Evolutionary conservation across 2,329 filamentous ascomycete genomes (phyloP), one percentile per base, ranked within the genome.

Genomic region (Monosporascus sp.): DNA sequence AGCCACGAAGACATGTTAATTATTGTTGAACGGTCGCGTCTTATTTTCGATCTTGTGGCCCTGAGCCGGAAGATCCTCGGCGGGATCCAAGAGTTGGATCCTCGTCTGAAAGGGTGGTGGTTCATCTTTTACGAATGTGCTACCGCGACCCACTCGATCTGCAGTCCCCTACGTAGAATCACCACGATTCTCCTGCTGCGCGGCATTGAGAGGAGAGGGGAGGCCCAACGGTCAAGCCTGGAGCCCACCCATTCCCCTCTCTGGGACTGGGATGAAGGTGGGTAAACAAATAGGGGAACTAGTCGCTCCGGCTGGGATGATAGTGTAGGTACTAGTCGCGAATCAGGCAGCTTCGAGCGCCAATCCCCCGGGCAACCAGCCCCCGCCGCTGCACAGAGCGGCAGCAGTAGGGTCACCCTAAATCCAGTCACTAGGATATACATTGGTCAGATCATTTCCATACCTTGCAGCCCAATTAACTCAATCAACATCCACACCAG

Each of bases 1-100:
- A 72, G 70, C 69, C 69, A 73, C 66, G 63, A 70, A 72, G 66
- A 70, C 69, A 4, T 31, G 27, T 5, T 3, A 27, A 5, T 31
- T 3, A 27, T 14, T 31, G 3, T 31, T 5, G 31, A 11, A 34
- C 11, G 11, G 11, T 34, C 11, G 31, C 1, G 1, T 11, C 1
- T 34, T 34, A 34, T 34, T 14, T 3, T 14, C 2, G 11, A 34
- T 5, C 9, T 14, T 34, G 31, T 34, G 31, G 6, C 31, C 24
- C 9, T 3, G 11, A 14, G 3, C 11, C 31, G 31, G 31, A 34
- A 14, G 31, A 34, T 34, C 9, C 11, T 34, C 31, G 31, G 31
- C 9, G 3, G 3, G 7, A 31, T 9, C 9, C 27, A 31, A 11
- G 27, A 31, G 27, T 31, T 11, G 8, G 27, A 11, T 27, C 27